Percentiles rank a stretch among this genome's conserved stretches.
Conservation (phyloP, 257 asterid species). For the Plantago elongata region DNA sequence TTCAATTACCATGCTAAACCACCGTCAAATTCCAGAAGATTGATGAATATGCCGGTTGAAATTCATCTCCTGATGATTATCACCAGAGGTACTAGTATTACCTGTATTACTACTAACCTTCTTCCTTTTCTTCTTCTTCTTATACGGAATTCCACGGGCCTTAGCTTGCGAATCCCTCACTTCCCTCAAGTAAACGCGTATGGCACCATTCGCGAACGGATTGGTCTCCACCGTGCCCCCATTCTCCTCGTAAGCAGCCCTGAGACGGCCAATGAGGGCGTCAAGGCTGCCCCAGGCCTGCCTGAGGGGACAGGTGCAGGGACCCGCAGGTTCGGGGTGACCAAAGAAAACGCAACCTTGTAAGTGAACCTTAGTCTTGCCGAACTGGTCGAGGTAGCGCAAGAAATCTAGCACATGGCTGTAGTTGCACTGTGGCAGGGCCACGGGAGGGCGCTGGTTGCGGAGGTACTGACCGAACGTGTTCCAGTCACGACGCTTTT, state of each 20-base stretch:
- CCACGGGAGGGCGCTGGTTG: constrained; percentile 74
- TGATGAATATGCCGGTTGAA: constrained; percentile 37
- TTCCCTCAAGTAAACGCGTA: constrained; percentile 62
- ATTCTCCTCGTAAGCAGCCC: constrained; percentile 87
- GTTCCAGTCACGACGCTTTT: constrained; percentile 90
- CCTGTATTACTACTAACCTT: constrained; percentile 20
- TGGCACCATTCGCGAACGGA: constrained; percentile 81
- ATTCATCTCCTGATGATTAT: constrained; percentile 20
- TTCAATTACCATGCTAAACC: constrained; percentile 18
- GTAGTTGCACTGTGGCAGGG: constrained; percentile 60
- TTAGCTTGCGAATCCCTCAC: constrained; percentile 70
- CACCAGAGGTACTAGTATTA: not conserved
- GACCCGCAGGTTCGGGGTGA: constrained; percentile 70
- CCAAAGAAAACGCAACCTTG: constrained; percentile 72
- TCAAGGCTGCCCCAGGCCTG: constrained; percentile 97
- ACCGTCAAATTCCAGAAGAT: constrained; percentile 22
- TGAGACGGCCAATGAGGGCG: constrained; percentile 72
- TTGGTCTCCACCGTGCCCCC: constrained; percentile 69
- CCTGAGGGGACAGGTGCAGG: constrained; percentile 63
- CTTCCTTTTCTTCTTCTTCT: constrained; percentile 77
- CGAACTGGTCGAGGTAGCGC: constrained; percentile 77
- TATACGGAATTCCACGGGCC: constrained; percentile 83
- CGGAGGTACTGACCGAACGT: constrained; percentile 77
- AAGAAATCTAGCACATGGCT: constrained; percentile 72
- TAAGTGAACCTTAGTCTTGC: constrained; percentile 79